Evolutionary conservation across 257 asterid genomes (phyloP), one percentile per base, ranked within the genome.

Genomic region (Lantana camara): DNA sequence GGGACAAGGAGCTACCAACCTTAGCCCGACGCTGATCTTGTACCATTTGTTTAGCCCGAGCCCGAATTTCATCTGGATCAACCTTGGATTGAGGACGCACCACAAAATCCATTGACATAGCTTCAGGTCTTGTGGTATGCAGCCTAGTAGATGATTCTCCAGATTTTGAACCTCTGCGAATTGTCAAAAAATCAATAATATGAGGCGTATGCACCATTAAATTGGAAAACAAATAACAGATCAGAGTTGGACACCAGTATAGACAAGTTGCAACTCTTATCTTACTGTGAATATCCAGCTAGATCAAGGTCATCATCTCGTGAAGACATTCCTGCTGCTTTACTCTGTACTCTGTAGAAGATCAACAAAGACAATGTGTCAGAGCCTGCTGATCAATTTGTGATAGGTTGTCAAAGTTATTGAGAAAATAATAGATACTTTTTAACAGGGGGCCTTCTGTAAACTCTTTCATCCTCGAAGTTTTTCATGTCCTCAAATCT

Each of bases 401-500:
- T 45, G 15, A 20, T 16, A 11, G 42, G 37, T 34, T 48, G 51
- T 42, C 69, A 35, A 62, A 35, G 40, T 55, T 10, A 57, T 21
- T 59, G 29, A 22, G 32, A 35, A 48, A 17, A 50, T 8, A 14
- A 20, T 29, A 55, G 27, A 15, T 85, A 91, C 96, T 77, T 89
- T 72, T 71, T 81, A 23, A 44, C 73, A 40, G 95, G 59, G 13
- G 93, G 83, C 79, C 96, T 85, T 77, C 95, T 82, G 68, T 48
- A 79, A 60, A 72, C 71, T 71, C 93, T 81, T 80, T 89, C 97
- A 37, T 87, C 88, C 55, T 92, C 97, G 34, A 44, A 74, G 81
- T 76, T 84, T 61, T 90, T 85, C 98, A 92, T 92, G 78, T 92
- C 98, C 75, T 92, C 98, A 77, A 92, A 92, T 79, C 95, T 81